A percentile compares a stretch with the other conserved stretches of the same genome.
phyloP scores from a whole-genome alignment of 106 monocot species.

The Dendrobium chrysotoxum region DNA sequence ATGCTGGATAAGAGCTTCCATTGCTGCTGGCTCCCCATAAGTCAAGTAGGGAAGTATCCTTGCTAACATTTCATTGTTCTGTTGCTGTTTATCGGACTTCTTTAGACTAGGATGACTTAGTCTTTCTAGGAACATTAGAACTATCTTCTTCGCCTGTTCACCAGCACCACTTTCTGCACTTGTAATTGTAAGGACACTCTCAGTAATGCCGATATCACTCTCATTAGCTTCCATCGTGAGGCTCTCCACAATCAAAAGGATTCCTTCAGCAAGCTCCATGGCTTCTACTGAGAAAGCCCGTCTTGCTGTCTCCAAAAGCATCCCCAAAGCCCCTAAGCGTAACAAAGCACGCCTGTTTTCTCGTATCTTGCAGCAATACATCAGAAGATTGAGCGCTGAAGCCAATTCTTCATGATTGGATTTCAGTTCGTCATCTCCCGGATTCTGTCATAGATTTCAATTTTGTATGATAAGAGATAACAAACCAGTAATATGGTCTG shows the following conservation, averaged over 20 bases:
- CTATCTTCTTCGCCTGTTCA: constrained; percentile 91
- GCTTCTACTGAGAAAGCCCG: constrained; percentile 91
- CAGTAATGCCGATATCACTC: constrained; percentile 70
- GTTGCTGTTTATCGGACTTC: constrained; percentile 84
- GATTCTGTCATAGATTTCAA: constrained; percentile 29
- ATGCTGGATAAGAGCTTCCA: constrained; percentile 89
- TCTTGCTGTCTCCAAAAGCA: constrained; percentile 88
- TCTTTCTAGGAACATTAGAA: constrained; percentile 93
- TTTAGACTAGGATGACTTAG: constrained; percentile 57
- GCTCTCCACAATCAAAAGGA: constrained; percentile 90
- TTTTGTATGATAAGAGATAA: neutral
- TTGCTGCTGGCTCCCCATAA: constrained; percentile 94
- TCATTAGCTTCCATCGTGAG: constrained; percentile 94
- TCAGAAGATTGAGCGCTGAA: constrained; percentile 84
- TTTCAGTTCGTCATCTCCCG: constrained; percentile 75
- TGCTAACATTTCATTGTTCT: constrained; percentile 96
- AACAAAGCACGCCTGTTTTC: constrained; percentile 85
- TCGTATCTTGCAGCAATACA: constrained; percentile 95
- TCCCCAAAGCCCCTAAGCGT: constrained; percentile 63
- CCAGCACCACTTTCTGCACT: constrained; percentile 64
- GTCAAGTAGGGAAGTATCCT: constrained; percentile 97
- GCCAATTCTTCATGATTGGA: constrained; percentile 85
- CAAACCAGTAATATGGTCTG: too few species aligned
- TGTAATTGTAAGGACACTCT: constrained; percentile 48
- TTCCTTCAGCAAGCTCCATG: constrained; percentile 92